Evolutionary conservation across 106 monocot genomes (phyloP).

Genomic region (Dioscorea zingiberensis): DNA sequence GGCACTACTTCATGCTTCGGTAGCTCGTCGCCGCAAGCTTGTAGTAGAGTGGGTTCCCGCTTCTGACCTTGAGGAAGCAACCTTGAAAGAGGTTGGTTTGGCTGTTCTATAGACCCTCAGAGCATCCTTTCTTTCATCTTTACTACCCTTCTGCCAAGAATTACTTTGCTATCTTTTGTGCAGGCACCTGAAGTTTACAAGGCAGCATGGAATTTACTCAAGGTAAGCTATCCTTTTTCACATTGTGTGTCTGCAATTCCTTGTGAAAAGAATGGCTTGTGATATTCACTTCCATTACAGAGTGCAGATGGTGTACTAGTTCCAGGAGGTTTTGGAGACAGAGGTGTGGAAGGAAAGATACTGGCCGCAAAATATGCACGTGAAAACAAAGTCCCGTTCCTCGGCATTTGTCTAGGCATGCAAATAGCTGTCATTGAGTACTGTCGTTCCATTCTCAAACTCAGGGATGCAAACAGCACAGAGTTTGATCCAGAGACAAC

Average conservation of each 20-base stretch:
- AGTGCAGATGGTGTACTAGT: slow-evolving; percentile 85
- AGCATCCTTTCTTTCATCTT: slow-evolving; percentile 3
- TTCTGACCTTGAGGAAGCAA: slow-evolving; percentile 61
- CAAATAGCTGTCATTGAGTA: slow-evolving; percentile 93
- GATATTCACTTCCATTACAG: slow-evolving; percentile 18
- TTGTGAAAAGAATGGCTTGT: too few species aligned
- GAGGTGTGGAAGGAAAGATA: slow-evolving; percentile 92
- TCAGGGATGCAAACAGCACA: slow-evolving; percentile 84
- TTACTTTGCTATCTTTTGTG: slow-evolving; percentile 4
- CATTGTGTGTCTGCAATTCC: not conserved
- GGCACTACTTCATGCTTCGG: slow-evolving; percentile 51
- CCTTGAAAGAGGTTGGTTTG: slow-evolving; percentile 41
- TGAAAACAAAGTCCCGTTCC: slow-evolving; percentile 66
- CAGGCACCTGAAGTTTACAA: slow-evolving; percentile 61
- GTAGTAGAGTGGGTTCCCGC: slow-evolving; percentile 67
- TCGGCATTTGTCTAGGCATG: slow-evolving; percentile 94
- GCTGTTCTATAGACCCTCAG: not conserved
- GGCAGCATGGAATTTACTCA: slow-evolving; percentile 81
- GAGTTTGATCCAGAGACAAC: slow-evolving; percentile 75
- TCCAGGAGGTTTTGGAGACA: slow-evolving; percentile 94
- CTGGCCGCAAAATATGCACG: slow-evolving; percentile 89
- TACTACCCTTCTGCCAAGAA: not conserved
- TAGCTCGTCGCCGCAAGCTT: slow-evolving; percentile 52
- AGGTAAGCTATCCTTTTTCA: slow-evolving; percentile 28
- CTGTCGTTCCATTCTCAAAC: slow-evolving; percentile 65